Conservation (phyloP, 495 filamentous ascomycete species). For the Symbiotaphrina buchneri region DNA sequence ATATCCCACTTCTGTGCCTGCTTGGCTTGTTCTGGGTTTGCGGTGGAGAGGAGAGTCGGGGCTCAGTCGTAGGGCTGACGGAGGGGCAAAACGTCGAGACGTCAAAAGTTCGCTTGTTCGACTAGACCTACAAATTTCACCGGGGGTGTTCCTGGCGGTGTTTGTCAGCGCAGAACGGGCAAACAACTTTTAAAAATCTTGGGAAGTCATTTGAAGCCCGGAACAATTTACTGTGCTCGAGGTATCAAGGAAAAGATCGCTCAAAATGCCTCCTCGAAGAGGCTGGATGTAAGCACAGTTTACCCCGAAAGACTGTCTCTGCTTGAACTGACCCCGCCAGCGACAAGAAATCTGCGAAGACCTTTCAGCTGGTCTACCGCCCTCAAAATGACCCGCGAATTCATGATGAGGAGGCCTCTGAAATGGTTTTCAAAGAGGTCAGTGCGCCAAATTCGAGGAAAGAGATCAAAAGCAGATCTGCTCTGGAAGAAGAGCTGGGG, state of each 20-base stretch:
- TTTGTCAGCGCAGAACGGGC: neutral
- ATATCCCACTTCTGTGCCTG: too few relatives aligned
- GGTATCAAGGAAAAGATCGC: too few relatives aligned
- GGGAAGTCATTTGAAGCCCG: neutral
- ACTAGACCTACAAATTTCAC: neutral
- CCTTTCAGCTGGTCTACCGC: conserved; percentile 84
- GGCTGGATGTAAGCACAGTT: conserved; percentile 88
- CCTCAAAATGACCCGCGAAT: conserved; percentile 93
- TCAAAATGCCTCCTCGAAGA: conserved; percentile 56
- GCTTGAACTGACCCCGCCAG: conserved; percentile 19
- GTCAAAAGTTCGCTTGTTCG: neutral
- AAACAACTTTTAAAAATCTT: conserved; percentile 3
- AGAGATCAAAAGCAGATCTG: conserved; percentile 37
- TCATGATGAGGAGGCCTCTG: conserved; percentile 60
- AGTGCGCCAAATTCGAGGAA: conserved; percentile 10
- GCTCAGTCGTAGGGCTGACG: neutral
- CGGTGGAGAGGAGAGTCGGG: neutral
- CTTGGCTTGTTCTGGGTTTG: neutral
- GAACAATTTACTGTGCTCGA: conserved; percentile 2
- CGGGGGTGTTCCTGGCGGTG: neutral
- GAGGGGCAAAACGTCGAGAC: neutral
- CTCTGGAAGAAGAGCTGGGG: conserved; percentile 62
- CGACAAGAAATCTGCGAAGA: conserved; percentile 83
- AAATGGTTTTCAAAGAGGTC: conserved; percentile 48
- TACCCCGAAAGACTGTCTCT: conserved; percentile 1